Evolutionary conservation across 495 filamentous ascomycete genomes (phyloP), one percentile per base, ranked within the genome.

Genomic region (Ramalina peruviana): DNA sequence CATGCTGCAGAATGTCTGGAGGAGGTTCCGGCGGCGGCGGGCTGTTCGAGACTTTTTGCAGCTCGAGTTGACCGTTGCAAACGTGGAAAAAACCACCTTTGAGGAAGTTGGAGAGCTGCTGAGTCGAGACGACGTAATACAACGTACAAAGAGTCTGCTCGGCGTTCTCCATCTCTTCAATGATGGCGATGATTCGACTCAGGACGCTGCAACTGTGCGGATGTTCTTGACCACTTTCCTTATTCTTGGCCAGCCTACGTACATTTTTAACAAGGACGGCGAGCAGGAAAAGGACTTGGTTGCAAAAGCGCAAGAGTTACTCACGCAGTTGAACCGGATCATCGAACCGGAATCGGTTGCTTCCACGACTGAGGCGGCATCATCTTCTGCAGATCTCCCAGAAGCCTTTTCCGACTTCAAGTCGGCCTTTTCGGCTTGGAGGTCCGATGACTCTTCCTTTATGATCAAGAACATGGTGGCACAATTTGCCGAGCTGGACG

Each of bases 371-470:
- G 67, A 79, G 17, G 76, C 83, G 0, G 76, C 74, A 25, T 72
- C 73, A 10, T 71, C 80, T 12, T 67, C 74, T 20, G 76, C 81
- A 46, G 72, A 75, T 9, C 67, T 89, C 6, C 75, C 76, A 13
- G 76, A 83, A 48, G 75, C 77, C 0, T 89, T 94, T 62, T 76
- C 82, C 43, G 76, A 86, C 1, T 98, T 94, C 62, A 81, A 85
- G 58, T 88, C 87, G 27, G 88, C 90, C 16, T 94, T 98, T 63
- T 83, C 88, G 55, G 83, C 88, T 10, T 98, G 92, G 92, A 95
- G 96, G 63, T 77, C 87, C 9, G 80, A 88, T 47, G 92, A 98
- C 62, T 92, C 90, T 1, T 83, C 79, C 41, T 83, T 87, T 4
- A 66, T 98, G 30, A 82, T 97, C 50, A 85, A 93, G 54, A 86